Base-by-base conservation (phyloP, 2,329 filamentous ascomycete genomes). In the Epichloe festucae region DNA sequence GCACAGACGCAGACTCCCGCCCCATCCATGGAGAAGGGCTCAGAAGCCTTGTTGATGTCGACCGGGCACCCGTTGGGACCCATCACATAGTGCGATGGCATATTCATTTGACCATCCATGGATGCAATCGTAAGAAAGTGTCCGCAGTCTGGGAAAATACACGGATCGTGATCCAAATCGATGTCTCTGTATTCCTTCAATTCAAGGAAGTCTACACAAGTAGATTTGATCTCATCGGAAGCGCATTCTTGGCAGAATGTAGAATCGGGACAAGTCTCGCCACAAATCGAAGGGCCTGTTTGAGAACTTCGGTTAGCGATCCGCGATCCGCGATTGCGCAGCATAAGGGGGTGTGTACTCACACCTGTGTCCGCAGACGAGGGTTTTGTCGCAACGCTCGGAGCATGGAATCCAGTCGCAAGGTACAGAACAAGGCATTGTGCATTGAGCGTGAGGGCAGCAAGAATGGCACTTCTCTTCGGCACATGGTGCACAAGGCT, bases 401-500 rank as follows among this genome's bases (percentile, higher is more conserved):
- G 75, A 76, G 60, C 84, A 89, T 1, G 84, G 85, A 0, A 86
- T 59, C 65, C 79, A 75, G 56, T 85, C 70, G 60, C 84, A 89
- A 0, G 84, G 83, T 0, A 77, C 83, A 0, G 81, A 80, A 54
- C 84, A 87, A 3, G 78, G 78, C 70, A 80, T 71, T 0, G 63
- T 63, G 49, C 73, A 77, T 2, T 57, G 66, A 38, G 65, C 59
- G 57, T 86, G 82, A 7, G 70, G 69, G 54, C 81, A 85, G 3
- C 58, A 58, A 35, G 76, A 83, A 0, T 70, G 63, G 56, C 82
- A 86, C 1, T 60, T 56, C 19, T 65, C 63, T 54, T 80, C 75
- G 0, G 75, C 74, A 56, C 83, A 86, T 0, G 81, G 82, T 2
- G 67, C 62, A 57, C 83, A 87, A 2, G 80, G 74, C 57, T 86